These are phyloP conservation scores for Nakazawaea ishiwadae DNA, from an alignment of 805 yeast genomes.

Conservation along the genomic window DNA sequence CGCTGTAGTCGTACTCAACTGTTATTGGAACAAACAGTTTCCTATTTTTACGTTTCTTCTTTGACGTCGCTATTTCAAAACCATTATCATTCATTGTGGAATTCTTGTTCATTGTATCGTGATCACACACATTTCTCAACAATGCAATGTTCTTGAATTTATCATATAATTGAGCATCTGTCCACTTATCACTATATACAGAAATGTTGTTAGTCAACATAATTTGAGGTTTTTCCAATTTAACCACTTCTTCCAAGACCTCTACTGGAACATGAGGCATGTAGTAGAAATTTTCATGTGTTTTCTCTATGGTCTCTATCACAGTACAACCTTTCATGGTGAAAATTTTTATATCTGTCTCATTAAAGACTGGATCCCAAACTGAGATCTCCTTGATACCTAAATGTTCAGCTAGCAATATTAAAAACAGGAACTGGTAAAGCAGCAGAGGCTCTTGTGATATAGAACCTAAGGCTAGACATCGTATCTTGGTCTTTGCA, in stretches of 20 bases:
- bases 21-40: constrained; percentile 18
- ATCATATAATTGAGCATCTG: constrained; percentile 20
- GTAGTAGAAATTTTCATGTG: constrained; percentile 17
- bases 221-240: constrained; percentile 18
- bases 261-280: constrained; percentile 31
- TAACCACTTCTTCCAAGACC: constrained; percentile 22
- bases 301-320: constrained; percentile 8
- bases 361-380: constrained; percentile 28
- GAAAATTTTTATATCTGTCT: constrained; percentile 19
- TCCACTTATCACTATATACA: constrained; percentile 22
- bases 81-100: neutral
- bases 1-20: constrained; percentile 19
- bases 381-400: constrained; percentile 16
- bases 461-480: constrained; percentile 27
- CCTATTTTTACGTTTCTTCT: constrained; percentile 11
- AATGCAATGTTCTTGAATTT: constrained; percentile 25
- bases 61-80: neutral
- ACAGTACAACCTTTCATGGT: constrained; percentile 9
- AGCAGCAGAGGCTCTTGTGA: constrained; percentile 19
- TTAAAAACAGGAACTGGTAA: constrained; percentile 23
- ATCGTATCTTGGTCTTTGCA: constrained; percentile 11
- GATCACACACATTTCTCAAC: neutral
- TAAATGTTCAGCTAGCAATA: constrained; percentile 14
- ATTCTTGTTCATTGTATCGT: neutral
- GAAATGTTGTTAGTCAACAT: constrained; percentile 27